phyloP scores from a whole-genome alignment of 2,329 filamentous ascomycete species.

The Fusarium papillatum region DNA sequence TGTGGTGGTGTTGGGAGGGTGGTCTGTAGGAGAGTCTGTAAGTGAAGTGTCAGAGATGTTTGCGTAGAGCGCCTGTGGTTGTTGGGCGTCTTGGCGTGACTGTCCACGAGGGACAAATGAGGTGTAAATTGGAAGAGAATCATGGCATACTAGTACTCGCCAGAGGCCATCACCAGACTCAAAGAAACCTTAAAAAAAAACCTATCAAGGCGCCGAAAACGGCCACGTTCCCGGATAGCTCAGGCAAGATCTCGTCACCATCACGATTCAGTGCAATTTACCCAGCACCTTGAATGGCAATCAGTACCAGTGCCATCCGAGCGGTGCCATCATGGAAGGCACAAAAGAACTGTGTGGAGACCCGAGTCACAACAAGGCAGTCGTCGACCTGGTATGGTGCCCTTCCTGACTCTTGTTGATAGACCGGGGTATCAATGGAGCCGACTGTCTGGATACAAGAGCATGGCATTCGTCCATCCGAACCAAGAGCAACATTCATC shows the following conservation, averaged over 20 bases:
- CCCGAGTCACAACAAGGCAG: slow-evolving; percentile 1
- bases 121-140: slow-evolving; percentile 16
- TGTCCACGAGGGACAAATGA: slow-evolving; percentile 25
- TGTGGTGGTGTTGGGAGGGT: slow-evolving; percentile 8
- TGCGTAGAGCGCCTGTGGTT: slow-evolving; percentile 10
- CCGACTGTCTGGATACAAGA: slow-evolving; percentile 31
- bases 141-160: slow-evolving; percentile 36
- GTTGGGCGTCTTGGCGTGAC: background rate
- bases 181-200: slow-evolving; percentile 18
- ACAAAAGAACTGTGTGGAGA: slow-evolving; percentile 32
- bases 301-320: slow-evolving; percentile 3
- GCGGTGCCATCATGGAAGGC: slow-evolving; percentile 38
- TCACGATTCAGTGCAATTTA: slow-evolving; percentile 9
- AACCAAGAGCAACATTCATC: slow-evolving; percentile 29
- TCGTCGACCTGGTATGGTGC: slow-evolving; percentile 21
- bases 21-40: slow-evolving; percentile 14
- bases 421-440: slow-evolving; percentile 20
- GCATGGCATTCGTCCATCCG: slow-evolving; percentile 34
- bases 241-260: slow-evolving; percentile 31
- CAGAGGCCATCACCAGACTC: slow-evolving; percentile 3
- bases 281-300: slow-evolving; percentile 15
- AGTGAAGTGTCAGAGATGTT: slow-evolving; percentile 17
- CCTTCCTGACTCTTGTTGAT: slow-evolving; percentile 27
- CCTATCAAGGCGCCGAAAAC: slow-evolving; percentile 35
- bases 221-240: slow-evolving; percentile 36